Percentiles rank a stretch among this genome's conserved stretches.
Evolutionary conservation across 2,329 filamentous ascomycete species (phyloP).

Genomic region (Ophiocordyceps unilateralis): DNA sequence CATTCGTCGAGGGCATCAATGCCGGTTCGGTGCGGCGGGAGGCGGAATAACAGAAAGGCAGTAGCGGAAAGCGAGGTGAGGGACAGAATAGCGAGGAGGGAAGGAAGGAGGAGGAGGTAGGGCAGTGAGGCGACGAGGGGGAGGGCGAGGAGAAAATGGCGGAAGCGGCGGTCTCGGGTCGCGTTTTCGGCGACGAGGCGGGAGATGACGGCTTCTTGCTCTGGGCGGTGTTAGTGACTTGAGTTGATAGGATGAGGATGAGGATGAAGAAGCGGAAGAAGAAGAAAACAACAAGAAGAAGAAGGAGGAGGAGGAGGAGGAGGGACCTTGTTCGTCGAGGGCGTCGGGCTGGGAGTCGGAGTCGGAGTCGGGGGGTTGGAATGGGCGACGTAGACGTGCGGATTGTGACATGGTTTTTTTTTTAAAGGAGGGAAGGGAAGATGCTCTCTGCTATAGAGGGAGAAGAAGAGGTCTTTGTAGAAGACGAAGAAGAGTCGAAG

Average conservation of each 20-base stretch:
- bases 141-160: slow-evolving; percentile 39
- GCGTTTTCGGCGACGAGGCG: slow-evolving; percentile 37
- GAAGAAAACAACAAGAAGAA: no score
- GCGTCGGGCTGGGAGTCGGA: slow-evolving; percentile 41
- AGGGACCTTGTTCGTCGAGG: slow-evolving; percentile 57
- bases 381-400: slow-evolving; percentile 57
- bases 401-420: slow-evolving; percentile 5
- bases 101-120: slow-evolving; percentile 24
- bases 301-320: no score
- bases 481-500: no score
- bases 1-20: slow-evolving; percentile 30
- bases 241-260: neutral
- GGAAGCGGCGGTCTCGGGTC: slow-evolving; percentile 39
- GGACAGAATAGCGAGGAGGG: slow-evolving; percentile 34
- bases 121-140: slow-evolving; percentile 37
- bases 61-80: slow-evolving; percentile 47
- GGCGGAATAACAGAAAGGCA: slow-evolving; percentile 39
- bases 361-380: slow-evolving; percentile 50
- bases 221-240: slow-evolving; percentile 13
- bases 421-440: neutral
- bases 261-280: neutral
- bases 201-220: slow-evolving; percentile 48
- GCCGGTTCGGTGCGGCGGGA: slow-evolving; percentile 38
- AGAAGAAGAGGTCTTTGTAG: no score
- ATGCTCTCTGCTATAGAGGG: no score